Evolutionary conservation across 2,329 filamentous ascomycete species (phyloP).

Genomic region (Fusarium poae): DNA sequence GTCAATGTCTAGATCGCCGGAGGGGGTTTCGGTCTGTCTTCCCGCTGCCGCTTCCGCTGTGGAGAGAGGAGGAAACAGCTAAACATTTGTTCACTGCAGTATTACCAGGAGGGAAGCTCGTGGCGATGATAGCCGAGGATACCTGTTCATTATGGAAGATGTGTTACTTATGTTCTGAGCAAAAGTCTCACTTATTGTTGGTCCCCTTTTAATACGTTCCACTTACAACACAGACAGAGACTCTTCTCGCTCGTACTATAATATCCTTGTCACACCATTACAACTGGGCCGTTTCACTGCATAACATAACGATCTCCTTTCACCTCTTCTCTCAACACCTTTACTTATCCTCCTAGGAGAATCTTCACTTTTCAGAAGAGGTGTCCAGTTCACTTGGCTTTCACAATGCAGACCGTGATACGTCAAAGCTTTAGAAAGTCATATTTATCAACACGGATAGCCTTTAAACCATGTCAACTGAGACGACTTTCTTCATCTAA

Average conservation of each 20-base stretch:
- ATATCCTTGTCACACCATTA: constrained; percentile 1
- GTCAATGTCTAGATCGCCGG: constrained; percentile 27
- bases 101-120: constrained; percentile 15
- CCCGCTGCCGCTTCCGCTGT: constrained; percentile 26
- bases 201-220: not conserved
- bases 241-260: not conserved
- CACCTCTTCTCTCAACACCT: not conserved
- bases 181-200: not conserved
- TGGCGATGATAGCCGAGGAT: constrained; percentile 45
- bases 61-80: constrained; percentile 25
- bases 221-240: constrained; percentile 3
- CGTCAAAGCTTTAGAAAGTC: constrained; percentile 32
- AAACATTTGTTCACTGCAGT: constrained; percentile 20
- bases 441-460: constrained; percentile 14
- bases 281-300: not conserved
- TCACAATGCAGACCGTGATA: constrained; percentile 36
- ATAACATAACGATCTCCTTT: not conserved
- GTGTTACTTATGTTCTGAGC: not conserved
- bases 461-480: constrained; percentile 14
- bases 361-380: not conserved
- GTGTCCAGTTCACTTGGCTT: not conserved
- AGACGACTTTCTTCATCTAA: constrained; percentile 41
- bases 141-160: not conserved
- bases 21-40: constrained; percentile 37
- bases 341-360: not conserved